A percentile compares a stretch with the other conserved stretches of the same genome.
Evolutionary conservation across 768 basidiomycete species (phyloP).

Genomic region (Rhodotorula diobovata): DNA sequence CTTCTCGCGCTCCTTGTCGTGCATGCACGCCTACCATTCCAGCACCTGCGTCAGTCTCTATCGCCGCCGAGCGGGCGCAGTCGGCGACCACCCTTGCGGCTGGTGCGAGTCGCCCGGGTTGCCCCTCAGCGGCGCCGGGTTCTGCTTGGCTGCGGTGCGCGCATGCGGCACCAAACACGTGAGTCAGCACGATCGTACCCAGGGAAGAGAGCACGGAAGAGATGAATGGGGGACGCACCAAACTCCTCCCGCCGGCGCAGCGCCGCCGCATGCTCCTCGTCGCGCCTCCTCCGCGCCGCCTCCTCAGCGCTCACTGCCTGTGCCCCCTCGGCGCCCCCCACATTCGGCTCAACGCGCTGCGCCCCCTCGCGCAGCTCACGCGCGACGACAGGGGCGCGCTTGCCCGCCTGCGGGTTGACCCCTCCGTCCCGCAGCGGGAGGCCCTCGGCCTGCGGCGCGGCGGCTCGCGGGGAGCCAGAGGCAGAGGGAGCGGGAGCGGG

Average conservation of each 20-base stretch:
- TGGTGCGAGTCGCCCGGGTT: conserved; percentile 18
- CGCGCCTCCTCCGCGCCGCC: neutral
- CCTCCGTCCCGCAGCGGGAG: neutral
- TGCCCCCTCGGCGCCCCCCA: neutral
- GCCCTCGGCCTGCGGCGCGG: no score
- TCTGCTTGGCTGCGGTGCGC: conserved; percentile 1
- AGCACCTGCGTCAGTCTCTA: neutral
- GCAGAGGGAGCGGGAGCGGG: no score
- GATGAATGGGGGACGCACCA: conserved; percentile 3
- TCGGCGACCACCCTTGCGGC: conserved; percentile 11
- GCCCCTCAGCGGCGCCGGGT: conserved; percentile 1
- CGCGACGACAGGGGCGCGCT: conserved; percentile 4
- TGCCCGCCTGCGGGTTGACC: neutral
- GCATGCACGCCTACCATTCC: no score
- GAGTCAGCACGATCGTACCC: neutral
- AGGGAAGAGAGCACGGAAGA: neutral
- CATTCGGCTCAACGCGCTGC: neutral
- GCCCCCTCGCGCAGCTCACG: conserved; percentile 6
- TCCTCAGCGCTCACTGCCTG: neutral
- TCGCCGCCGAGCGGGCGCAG: neutral
- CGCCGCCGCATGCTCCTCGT: conserved; percentile 17
- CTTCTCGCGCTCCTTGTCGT: no score
- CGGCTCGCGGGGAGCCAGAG: no score
- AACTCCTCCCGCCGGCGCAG: conserved; percentile 23
- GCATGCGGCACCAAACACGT: no score